phyloP scores from a whole-genome alignment of 495 filamentous ascomycete species.

The Friedmanniomyces endolithicus region DNA sequence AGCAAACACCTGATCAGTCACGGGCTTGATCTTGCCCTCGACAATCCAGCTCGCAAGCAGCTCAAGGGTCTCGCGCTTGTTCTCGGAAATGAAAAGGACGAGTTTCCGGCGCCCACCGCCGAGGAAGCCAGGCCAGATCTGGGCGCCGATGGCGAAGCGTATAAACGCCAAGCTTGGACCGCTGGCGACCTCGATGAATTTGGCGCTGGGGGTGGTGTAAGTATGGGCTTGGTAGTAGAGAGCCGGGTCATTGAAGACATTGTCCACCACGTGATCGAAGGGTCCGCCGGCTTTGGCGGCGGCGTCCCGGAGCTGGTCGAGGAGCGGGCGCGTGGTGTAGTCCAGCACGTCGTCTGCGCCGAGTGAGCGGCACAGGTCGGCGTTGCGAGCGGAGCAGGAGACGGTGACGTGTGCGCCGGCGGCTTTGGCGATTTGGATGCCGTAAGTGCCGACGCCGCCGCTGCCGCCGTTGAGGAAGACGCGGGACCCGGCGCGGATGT shows the following conservation, averaged over 20 bases:
- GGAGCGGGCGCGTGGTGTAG: conserved; percentile 15
- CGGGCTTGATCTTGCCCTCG: conserved; percentile 47
- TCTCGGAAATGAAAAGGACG: conserved; percentile 19
- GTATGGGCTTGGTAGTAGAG: conserved; percentile 21
- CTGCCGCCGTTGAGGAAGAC: conserved; percentile 59
- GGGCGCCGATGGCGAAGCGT: neutral
- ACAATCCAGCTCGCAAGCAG: conserved; percentile 47
- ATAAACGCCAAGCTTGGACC: conserved; percentile 8
- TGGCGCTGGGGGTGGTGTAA: conserved; percentile 17
- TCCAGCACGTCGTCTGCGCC: conserved; percentile 24
- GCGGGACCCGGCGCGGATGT: conserved; percentile 41
- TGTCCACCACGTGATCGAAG: conserved; percentile 21
- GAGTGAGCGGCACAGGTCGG: conserved; percentile 31
- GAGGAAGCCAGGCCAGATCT: conserved; percentile 20
- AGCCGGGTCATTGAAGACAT: conserved; percentile 13
- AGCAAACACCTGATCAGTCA: conserved; percentile 47
- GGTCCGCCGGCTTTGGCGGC: conserved; percentile 15
- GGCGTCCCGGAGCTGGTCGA: conserved; percentile 25
- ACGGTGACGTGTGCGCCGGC: conserved; percentile 50
- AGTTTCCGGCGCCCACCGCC: conserved; percentile 22
- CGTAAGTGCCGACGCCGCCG: conserved; percentile 49
- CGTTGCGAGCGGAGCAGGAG: conserved; percentile 47
- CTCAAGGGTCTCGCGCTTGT: conserved; percentile 38
- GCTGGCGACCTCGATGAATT: conserved; percentile 17
- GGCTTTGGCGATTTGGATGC: conserved; percentile 54